Evolutionary conservation across 2,329 filamentous ascomycete genomes (phyloP).

Genomic region (Colletotrichum falcatum): DNA sequence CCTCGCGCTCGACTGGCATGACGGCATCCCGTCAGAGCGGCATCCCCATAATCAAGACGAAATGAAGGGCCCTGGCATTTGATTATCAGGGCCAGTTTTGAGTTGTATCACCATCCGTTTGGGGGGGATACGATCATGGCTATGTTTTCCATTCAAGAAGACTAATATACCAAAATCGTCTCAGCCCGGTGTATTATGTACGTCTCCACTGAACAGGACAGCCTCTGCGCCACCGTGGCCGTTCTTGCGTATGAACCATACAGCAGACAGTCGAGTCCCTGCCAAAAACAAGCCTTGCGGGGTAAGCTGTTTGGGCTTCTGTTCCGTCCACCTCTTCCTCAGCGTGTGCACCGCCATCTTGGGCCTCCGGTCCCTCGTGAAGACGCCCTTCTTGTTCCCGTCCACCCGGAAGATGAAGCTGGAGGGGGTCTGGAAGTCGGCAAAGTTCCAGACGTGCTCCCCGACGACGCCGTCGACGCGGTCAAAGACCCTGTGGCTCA

Average conservation of each 20-base stretch:
- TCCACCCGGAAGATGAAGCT: not conserved
- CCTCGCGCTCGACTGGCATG: not conserved
- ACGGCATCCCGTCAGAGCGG: not conserved
- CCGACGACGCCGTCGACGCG: not conserved
- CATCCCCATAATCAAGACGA: not conserved
- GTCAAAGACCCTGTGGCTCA: not conserved
- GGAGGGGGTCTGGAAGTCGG: not conserved
- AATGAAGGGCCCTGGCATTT: too few relatives aligned
- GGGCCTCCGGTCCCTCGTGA: not conserved
- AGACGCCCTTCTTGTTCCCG: not conserved
- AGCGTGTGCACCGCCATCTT: not conserved
- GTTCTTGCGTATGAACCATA: not conserved
- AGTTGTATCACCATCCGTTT: not conserved
- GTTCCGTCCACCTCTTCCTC: not conserved
- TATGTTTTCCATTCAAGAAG: not conserved
- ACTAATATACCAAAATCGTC: not conserved
- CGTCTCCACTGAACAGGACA: not conserved
- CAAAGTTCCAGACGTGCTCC: not conserved
- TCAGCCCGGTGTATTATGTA: too few relatives aligned
- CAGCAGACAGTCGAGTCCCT: not conserved
- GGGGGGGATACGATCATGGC: not conserved
- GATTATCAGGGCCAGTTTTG: not conserved
- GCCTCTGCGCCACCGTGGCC: not conserved
- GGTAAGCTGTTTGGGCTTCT: not conserved
- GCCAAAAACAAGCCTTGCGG: not conserved